Evolutionary conservation across 495 filamentous ascomycete genomes (phyloP), one percentile per base, ranked within the genome.

Genomic region (Hypomontagnella monticulosa): DNA sequence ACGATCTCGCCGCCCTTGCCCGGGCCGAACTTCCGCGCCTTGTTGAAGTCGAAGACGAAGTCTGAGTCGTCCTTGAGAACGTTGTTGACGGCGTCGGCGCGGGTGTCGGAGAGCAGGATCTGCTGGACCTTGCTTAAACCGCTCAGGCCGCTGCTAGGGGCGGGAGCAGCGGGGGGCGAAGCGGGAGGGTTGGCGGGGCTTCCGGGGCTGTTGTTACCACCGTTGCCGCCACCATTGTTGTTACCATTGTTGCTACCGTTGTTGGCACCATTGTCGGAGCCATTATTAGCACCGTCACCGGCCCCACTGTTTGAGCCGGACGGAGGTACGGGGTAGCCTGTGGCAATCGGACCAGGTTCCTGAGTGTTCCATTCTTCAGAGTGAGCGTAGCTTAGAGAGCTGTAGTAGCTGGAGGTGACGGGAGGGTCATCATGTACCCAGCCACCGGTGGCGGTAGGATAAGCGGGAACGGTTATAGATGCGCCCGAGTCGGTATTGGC

Each of bases 31-130:
- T 57, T 53, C 0, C 64, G 62, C 20, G 70, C 59, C 44, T 66
- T 61, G 57, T 71, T 71, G 75, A 79, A 79, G 68, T 79, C 77
- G 66, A 75, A 79, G 51, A 74, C 53, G 71, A 76, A 75, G 55
- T 76, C 61, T 6, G 55, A 15, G 62, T 75, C 52, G 38, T 75
- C 57, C 38, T 54, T 55, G 40, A 79, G 68, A 4, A 77, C 64
- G 41, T 65, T 71, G 57, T 65, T 66, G 52, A 63, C 23, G 43
- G 74, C 71, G 46, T 71, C 67, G 56, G 66, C 70, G 44, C 61
- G 64, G 6, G 66, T 66, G 57, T 71, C 66, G 7, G 65, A 58
- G 9, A 68, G 65, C 9, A 68, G 42, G 54, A 68, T 68, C 65
- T 68, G 65, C 37, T 62, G 58, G 6, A 68, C 59, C 36, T 68